Percentiles rank a stretch among this genome's conserved stretches.
These are phyloP conservation scores for Coffea eugenioides DNA, from an alignment of 257 asterid species.

Conservation along the genomic window DNA sequence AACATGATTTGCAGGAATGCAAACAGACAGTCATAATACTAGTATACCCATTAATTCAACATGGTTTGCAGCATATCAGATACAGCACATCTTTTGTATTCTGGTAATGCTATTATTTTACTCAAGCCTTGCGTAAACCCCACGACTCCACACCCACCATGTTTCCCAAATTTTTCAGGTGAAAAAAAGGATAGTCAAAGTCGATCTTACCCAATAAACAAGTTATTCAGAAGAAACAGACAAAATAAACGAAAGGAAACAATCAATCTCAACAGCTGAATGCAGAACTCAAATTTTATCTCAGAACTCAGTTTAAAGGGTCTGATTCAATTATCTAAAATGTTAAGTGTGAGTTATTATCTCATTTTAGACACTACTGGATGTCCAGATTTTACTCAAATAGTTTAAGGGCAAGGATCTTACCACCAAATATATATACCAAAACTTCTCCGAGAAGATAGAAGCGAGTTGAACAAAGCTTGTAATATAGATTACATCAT, in stretches of 20 bases:
- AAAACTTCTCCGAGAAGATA: conserved; percentile 78
- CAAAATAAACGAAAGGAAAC: not conserved
- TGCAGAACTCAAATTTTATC: no score
- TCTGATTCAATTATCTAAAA: not conserved
- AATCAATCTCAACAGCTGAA: not conserved
- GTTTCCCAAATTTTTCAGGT: not conserved
- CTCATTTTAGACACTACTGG: not conserved
- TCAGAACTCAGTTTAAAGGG: not conserved
- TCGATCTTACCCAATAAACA: not conserved
- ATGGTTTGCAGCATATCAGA: not conserved
- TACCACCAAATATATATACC: conserved; percentile 90
- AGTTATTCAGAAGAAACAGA: not conserved
- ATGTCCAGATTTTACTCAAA: not conserved
- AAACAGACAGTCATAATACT: no score
- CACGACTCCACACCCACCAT: not conserved
- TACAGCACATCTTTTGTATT: not conserved
- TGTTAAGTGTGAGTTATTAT: no score
- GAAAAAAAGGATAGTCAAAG: not conserved
- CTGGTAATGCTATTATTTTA: not conserved
- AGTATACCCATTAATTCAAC: not conserved
- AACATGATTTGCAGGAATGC: not conserved
- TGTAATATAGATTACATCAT: conserved; percentile 87
- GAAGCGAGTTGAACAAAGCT: conserved; percentile 86
- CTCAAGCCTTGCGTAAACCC: not conserved
- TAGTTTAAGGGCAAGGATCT: conserved; percentile 15